Evolutionary conservation across 1,139 yeast genomes (phyloP), one percentile per base, ranked within the genome.

Genomic region (Kodamaea derodonti): DNA sequence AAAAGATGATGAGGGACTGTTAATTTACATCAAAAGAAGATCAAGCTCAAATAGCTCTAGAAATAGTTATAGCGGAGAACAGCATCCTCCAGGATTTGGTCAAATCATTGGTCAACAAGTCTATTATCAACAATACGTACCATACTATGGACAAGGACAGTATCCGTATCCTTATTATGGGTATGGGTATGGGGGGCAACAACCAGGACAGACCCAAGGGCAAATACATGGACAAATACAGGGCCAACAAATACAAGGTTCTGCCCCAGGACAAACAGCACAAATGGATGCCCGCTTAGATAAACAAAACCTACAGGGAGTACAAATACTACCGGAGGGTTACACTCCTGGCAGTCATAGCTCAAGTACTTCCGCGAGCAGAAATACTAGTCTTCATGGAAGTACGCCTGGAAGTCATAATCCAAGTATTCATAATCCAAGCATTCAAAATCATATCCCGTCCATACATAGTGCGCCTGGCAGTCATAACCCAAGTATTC

Each of bases 1-100:
- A 47, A 80, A 85, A 40, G 88, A 86, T 37, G 92, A 88, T 52
- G 78, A 80, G 39, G 78, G 72, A 30, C 69, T 80, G 9, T 62
- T 86, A 36, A 65, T 78, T 11, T 69, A 73, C 32, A 86, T 86
- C 46, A 85, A 83, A 51, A 66, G 95, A 41, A 65, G 95, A 30
- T 67, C 76, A 31, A 60, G 65, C 35, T 56, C 63, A 34, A 63
- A 61, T 42, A 46, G 51, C 33, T 36, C 38, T 13, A 15, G 30
- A 12, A 32, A 27, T 17, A 27, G 26, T 20, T 30, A 30, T 24
- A 27, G 29, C 5, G 28, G 30, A 20, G 34, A 22, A 11, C 34
- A 32, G n/a, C 30, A 20, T 12, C 30, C 34, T 7, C 16, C 30
- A 4, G 30, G 30, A 4, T 24, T 24, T 17, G 33, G 33, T 7